Evolutionary conservation across 83 land plant genomes (phyloP).

Genomic region (Picea engelmannii): DNA sequence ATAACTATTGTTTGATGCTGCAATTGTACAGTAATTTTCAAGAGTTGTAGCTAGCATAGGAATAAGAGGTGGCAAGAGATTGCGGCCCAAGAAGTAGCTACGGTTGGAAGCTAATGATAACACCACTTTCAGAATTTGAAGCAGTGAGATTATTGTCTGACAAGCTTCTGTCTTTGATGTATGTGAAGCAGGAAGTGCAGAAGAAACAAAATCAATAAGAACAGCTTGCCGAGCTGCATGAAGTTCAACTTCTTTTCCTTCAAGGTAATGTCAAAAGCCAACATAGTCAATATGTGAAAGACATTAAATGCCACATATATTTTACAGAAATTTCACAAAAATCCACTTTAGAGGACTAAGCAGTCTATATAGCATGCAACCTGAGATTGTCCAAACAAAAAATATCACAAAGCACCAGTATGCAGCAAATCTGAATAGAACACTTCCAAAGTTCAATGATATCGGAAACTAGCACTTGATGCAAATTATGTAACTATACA

Average conservation of each 20-base stretch:
- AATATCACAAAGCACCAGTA: no score
- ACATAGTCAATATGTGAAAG: background rate
- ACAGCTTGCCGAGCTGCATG: constrained; percentile 94
- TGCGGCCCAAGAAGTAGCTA: constrained; percentile 82
- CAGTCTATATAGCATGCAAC: no score
- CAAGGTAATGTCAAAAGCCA: constrained; percentile 63
- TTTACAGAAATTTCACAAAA: no score
- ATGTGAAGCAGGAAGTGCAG: constrained; percentile 88
- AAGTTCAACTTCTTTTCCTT: constrained; percentile 82
- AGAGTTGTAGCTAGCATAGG: constrained; percentile 86
- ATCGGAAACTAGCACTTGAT: no score
- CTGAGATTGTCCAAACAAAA: no score
- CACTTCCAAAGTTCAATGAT: no score
- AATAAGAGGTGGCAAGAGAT: constrained; percentile 86
- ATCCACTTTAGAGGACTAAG: no score
- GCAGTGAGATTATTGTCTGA: constrained; percentile 68
- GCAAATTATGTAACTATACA: no score
- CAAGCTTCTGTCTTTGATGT: constrained; percentile 94
- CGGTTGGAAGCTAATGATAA: constrained; percentile 70
- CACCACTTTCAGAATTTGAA: constrained; percentile 62
- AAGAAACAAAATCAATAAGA: constrained; percentile 86
- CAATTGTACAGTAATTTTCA: constrained; percentile 87
- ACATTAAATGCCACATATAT: no score
- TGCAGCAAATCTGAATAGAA: no score
- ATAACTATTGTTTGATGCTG: constrained; percentile 50